phyloP scores from a whole-genome alignment of 148 eudicot species.

The Selenicereus undatus region DNA sequence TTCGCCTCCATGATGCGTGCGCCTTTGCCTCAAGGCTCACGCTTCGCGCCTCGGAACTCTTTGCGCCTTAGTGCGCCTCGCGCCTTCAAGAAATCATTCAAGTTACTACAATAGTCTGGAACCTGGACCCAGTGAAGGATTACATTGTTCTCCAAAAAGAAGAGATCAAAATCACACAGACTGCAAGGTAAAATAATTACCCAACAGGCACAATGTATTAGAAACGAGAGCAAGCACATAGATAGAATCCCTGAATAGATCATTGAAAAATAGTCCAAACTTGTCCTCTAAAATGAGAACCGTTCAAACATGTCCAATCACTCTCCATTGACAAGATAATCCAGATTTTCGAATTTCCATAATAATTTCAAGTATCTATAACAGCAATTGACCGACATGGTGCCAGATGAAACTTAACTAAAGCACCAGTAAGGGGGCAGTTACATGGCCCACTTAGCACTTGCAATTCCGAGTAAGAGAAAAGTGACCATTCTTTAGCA shows the following conservation, averaged over 20 bases:
- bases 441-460: no score
- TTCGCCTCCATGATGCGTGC: no score
- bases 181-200: not conserved
- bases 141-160: not conserved
- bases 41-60: no score
- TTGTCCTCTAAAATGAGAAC: not conserved
- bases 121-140: not conserved
- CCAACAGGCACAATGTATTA: not conserved
- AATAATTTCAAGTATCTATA: not conserved
- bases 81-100: no score
- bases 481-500: no score
- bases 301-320: no score
- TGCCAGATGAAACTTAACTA: not conserved
- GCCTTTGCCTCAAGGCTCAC: no score
- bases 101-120: not conserved
- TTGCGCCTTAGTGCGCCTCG: no score
- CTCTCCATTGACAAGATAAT: not conserved
- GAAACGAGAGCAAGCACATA: not conserved
- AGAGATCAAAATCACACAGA: not conserved
- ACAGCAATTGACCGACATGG: not conserved
- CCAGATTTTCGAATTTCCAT: not conserved
- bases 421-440: no score
- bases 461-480: no score
- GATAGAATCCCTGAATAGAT: not conserved
- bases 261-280: not conserved